phyloP scores from a whole-genome alignment of 495 filamentous ascomycete species.

The Acidiella bohemica region DNA sequence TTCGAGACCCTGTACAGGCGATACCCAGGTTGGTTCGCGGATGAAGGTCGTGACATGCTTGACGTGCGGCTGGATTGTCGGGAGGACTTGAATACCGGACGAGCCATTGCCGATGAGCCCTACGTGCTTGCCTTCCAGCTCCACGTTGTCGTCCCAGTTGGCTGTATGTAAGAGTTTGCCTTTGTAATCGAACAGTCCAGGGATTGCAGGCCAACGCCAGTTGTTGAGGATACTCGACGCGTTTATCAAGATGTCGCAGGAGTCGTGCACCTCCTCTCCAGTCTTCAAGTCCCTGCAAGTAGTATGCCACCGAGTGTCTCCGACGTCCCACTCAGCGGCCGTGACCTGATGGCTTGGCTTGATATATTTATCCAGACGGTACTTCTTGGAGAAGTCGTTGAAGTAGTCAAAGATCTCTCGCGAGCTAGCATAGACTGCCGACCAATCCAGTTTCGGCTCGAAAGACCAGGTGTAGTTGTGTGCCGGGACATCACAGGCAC shows the following conservation, averaged over 20 bases:
- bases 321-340: conserved; percentile 21
- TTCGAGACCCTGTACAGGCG: conserved; percentile 29
- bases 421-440: conserved; percentile 24
- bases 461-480: conserved; percentile 27
- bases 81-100: conserved; percentile 21
- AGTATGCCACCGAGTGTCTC: conserved; percentile 4
- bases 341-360: conserved; percentile 25
- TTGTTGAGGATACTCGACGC: conserved; percentile 25
- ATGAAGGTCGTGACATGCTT: conserved; percentile 15
- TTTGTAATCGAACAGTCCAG: conserved; percentile 20
- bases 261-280: conserved; percentile 11
- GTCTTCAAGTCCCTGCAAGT: conserved; percentile 5
- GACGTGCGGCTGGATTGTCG: conserved; percentile 14
- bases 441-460: conserved; percentile 29
- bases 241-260: conserved; percentile 24
- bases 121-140: conserved; percentile 19
- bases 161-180: conserved; percentile 20
- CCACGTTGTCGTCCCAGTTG: conserved; percentile 18
- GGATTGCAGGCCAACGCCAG: conserved; percentile 19
- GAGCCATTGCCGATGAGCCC: conserved; percentile 24
- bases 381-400: conserved; percentile 16
- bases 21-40: conserved; percentile 16
- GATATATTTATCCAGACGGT: conserved; percentile 18
- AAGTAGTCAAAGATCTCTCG: conserved; percentile 28
- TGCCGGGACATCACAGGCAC: conserved; percentile 26